Percentiles rank a stretch among this genome's conserved stretches.
Conservation (phyloP, 345 rosid genomes). For the Erodium maritimum region DNA sequence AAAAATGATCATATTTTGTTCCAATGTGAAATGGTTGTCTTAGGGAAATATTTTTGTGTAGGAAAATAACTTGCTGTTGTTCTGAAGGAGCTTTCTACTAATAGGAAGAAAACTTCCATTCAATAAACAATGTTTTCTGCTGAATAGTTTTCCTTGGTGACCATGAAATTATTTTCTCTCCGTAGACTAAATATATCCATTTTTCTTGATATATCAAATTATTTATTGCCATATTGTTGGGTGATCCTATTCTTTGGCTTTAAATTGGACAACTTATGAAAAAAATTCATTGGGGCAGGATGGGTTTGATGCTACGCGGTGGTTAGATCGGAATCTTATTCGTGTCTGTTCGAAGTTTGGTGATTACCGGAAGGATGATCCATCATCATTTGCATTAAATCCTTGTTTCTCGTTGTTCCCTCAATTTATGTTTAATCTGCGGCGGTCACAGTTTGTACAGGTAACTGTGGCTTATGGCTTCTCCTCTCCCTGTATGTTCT, state of each 20-base stretch:
- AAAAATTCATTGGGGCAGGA: constrained; percentile 41
- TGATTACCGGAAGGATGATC: constrained; percentile 94
- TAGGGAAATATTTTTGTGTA: no score
- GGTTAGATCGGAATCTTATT: constrained; percentile 94
- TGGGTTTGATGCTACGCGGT: constrained; percentile 96
- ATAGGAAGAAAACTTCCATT: no score
- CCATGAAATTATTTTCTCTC: no score
- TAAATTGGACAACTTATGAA: neutral
- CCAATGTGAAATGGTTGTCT: no score
- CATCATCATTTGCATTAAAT: constrained; percentile 76
- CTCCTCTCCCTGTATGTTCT: neutral
- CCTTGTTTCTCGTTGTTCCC: constrained; percentile 95
- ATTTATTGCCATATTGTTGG: neutral
- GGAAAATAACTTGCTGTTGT: no score
- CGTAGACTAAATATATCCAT: no score
- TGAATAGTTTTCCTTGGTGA: no score
- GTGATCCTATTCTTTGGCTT: neutral
- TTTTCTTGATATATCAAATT: no score
- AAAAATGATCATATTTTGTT: no score
- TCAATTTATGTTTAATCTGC: constrained; percentile 93
- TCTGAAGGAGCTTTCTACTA: no score
- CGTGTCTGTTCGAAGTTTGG: constrained; percentile 93
- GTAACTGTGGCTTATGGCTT: constrained; percentile 20
- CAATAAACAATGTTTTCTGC: no score
- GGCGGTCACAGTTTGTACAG: constrained; percentile 98